Base-by-base conservation (phyloP, 2,329 filamentous ascomycete genomes). In the Parastagonospora avenae region DNA sequence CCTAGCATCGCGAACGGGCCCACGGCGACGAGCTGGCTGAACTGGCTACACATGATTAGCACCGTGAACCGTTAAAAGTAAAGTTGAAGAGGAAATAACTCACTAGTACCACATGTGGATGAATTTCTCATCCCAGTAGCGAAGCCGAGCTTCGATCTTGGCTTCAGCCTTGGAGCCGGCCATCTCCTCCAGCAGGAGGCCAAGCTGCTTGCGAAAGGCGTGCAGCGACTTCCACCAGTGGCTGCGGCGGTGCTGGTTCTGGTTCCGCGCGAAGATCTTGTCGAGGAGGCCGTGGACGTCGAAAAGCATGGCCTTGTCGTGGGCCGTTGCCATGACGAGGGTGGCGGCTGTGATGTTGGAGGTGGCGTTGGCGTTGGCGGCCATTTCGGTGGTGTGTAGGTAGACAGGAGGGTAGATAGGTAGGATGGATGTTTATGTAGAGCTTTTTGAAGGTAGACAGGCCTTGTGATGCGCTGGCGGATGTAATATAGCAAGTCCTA, bases 171-270 rank as follows among this genome's bases (percentile, higher is more conserved):
- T 54, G 4, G 46, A 33, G 38, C 51, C 30, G 36, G 42, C 55
- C 19, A 73, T 45, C 9, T 71, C 70, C 1, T 55, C 50, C 1
- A 80, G 63, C 2, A 96, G 76, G 47, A 81, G 80, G 8, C 76
- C 75, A 8, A 88, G 71, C 49, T 85, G 81, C 40, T 90, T 88
- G 31, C 90, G 85, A 58, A 97, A 81, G 57, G 88, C 81, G 46
- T 82, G 82, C 54, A 97, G 85, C 64, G 78, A 79, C 63, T 85
- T 84, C 85, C 90, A 97, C 93, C 93, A 99, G 68, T 85, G 84
- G 28, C 87, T 83, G 55, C 83, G 80, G 48, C 86, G 86, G 74
- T 97, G 93, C 76, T 97, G 93, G 77, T 97, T 97, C 68, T 87
- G 88, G 78, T 97, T 94, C 64, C 92, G 90, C 70, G 91, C 86